Conservation (phyloP, 768 basidiomycete species). For the Russula ochroleuca region DNA sequence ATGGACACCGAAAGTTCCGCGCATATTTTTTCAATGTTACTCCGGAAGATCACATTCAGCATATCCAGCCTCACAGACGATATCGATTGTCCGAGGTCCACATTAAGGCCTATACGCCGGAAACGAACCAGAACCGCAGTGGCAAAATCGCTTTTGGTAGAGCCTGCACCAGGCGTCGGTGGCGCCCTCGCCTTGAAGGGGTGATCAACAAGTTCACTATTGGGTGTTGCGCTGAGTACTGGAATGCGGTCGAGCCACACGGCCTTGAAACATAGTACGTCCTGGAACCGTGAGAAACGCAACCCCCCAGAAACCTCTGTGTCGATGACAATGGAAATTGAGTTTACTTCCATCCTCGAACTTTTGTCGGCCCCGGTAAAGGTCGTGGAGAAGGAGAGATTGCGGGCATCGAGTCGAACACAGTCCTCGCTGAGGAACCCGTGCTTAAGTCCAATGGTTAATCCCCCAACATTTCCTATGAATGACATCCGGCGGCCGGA, state of each 20-base stretch:
- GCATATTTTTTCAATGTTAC: slow-evolving; percentile 54
- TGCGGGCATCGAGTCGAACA: slow-evolving; percentile 72
- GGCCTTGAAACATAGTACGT: slow-evolving; percentile 91
- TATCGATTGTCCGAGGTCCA: slow-evolving; percentile 86
- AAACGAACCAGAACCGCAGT: slow-evolving; percentile 66
- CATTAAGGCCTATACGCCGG: slow-evolving; percentile 64
- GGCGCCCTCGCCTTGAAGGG: slow-evolving; percentile 18
- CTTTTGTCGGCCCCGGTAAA: slow-evolving; percentile 51
- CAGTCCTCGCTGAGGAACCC: slow-evolving; percentile 83
- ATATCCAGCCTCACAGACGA: slow-evolving; percentile 64
- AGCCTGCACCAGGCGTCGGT: slow-evolving; percentile 22
- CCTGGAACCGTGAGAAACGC: slow-evolving; percentile 82
- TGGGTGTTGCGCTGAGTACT: slow-evolving; percentile 50
- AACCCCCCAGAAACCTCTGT: slow-evolving; percentile 79
- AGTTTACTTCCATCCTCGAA: slow-evolving; percentile 40
- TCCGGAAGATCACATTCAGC: slow-evolving; percentile 57
- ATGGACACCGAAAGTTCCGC: slow-evolving; percentile 68
- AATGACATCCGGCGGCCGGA: slow-evolving; percentile 68
- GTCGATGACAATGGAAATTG: slow-evolving; percentile 73
- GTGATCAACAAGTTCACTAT: slow-evolving; percentile 27
- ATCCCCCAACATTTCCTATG: slow-evolving; percentile 73
- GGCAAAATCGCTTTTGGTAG: slow-evolving; percentile 45
- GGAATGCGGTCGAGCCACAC: slow-evolving; percentile 91
- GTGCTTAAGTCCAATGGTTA: slow-evolving; percentile 78
- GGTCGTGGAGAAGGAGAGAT: slow-evolving; percentile 72